Evolutionary conservation across 139 green algal genomes (phyloP).

Genomic region (Trebouxia sp.): DNA sequence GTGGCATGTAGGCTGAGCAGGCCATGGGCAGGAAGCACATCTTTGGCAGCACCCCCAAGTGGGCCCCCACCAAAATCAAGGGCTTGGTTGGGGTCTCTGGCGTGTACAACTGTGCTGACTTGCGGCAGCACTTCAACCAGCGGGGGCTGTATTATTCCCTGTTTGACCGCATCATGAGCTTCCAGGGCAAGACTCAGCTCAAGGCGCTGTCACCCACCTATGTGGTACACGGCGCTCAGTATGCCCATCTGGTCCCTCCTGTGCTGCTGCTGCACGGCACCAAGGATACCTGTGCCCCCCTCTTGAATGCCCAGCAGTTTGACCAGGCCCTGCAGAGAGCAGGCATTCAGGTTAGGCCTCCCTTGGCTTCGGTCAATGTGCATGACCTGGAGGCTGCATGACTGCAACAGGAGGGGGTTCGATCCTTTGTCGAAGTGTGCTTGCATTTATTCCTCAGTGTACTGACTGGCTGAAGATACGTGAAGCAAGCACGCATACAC

Average conservation of each 20-base stretch:
- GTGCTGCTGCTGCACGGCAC: conserved; percentile 85
- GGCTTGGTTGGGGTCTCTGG: conserved; percentile 57
- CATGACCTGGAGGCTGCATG: no score
- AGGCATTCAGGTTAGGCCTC: conserved; percentile 41
- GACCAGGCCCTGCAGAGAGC: conserved; percentile 46
- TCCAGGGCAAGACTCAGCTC: conserved; percentile 49
- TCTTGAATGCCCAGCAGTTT: conserved; percentile 62
- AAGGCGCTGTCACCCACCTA: conserved; percentile 68
- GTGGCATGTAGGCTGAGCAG: conserved; percentile 31
- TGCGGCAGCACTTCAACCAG: conserved; percentile 82
- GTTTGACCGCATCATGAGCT: conserved; percentile 57
- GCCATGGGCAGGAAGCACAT: neutral
- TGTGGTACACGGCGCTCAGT: conserved; percentile 38
- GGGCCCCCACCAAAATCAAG: conserved; percentile 50
- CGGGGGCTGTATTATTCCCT: conserved; percentile 77
- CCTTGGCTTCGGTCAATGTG: no score
- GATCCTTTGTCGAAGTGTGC: no score
- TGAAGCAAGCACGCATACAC: no score
- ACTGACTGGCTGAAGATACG: no score
- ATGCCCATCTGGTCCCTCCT: conserved; percentile 47
- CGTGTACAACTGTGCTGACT: conserved; percentile 76
- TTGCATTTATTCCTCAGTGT: no score
- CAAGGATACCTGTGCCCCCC: conserved; percentile 73
- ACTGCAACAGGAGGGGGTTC: no score
- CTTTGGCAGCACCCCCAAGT: conserved; percentile 44